Conservation (phyloP, 2,329 filamentous ascomycete genomes). For the Raffaelea ambrosiae region DNA sequence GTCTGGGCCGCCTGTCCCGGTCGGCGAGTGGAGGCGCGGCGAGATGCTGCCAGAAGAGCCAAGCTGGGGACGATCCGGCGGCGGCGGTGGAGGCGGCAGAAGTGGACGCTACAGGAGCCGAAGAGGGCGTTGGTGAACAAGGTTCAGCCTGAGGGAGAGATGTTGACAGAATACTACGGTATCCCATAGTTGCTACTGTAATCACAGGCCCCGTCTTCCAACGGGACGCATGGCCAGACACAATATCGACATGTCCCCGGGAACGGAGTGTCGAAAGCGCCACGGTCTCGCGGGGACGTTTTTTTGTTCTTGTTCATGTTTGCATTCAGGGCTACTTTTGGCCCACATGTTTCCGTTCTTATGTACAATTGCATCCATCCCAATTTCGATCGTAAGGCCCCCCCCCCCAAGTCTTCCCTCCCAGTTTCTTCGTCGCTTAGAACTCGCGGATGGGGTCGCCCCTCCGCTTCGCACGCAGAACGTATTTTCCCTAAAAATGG, state of each 20-base stretch:
- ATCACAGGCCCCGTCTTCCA: too few species aligned
- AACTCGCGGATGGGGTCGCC: conserved; percentile 79
- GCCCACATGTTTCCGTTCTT: conserved; percentile 10
- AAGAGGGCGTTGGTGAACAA: not conserved
- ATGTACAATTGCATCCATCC: conserved; percentile 29
- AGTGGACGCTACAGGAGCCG: not conserved
- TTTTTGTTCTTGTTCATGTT: too few species aligned
- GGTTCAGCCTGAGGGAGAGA: too few species aligned
- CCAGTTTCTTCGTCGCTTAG: conserved; percentile 29
- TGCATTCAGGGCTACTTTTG: too few species aligned
- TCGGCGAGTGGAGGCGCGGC: conserved; percentile 59
- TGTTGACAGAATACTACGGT: too few species aligned
- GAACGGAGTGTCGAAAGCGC: too few species aligned
- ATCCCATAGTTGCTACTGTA: too few species aligned
- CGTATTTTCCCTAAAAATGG: conserved; percentile 64
- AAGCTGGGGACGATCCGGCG: conserved; percentile 33
- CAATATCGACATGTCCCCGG: too few species aligned
- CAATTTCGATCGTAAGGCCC: too few species aligned
- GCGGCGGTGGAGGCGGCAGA: conserved; percentile 8
- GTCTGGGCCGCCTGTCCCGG: conserved; percentile 23
- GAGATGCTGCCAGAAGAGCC: conserved; percentile 50
- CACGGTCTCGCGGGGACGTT: too few species aligned
- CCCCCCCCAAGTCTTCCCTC: not conserved
- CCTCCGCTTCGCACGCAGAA: conserved; percentile 78
- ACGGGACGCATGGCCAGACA: too few species aligned